Conservation (phyloP, 495 filamentous ascomycete species). For the Lasiosphaeria miniovina region DNA sequence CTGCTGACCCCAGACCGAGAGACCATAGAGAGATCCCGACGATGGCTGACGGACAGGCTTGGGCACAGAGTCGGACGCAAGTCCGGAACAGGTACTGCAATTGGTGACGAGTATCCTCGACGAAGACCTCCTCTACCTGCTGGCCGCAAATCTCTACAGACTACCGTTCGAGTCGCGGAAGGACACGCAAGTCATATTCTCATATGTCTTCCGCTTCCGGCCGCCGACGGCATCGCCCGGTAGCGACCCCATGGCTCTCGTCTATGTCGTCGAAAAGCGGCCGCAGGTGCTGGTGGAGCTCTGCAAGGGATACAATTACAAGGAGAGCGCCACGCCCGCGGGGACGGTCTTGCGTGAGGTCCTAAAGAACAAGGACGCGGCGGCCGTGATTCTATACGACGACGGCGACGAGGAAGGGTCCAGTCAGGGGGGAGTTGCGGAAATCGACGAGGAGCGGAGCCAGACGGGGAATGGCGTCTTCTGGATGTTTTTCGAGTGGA, state of each 20-base stretch:
- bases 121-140: constrained; percentile 80
- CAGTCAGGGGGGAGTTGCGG: constrained; percentile 54
- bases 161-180: constrained; percentile 93
- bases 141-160: constrained; percentile 73
- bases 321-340: constrained; percentile 89
- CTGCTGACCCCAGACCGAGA: not conserved
- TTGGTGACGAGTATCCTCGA: constrained; percentile 77
- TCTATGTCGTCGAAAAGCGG: constrained; percentile 77
- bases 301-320: constrained; percentile 83
- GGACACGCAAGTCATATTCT: constrained; percentile 86
- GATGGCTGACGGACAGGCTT: not conserved
- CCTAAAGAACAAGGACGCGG: constrained; percentile 84
- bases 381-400: constrained; percentile 87
- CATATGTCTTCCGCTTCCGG: constrained; percentile 80
- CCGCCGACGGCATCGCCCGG: constrained; percentile 53
- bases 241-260: constrained; percentile 74
- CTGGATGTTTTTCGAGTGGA: constrained; percentile 98
- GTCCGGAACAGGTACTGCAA: constrained; percentile 78
- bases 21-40: not conserved
- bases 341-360: constrained; percentile 89
- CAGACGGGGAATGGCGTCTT: constrained; percentile 80
- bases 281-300: constrained; percentile 85
- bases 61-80: constrained; percentile 73
- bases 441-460: constrained; percentile 62
- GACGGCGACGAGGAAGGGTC: constrained; percentile 63